phyloP scores from a whole-genome alignment of 768 basidiomycete genomes.

The Auriscalpium orientale region DNA sequence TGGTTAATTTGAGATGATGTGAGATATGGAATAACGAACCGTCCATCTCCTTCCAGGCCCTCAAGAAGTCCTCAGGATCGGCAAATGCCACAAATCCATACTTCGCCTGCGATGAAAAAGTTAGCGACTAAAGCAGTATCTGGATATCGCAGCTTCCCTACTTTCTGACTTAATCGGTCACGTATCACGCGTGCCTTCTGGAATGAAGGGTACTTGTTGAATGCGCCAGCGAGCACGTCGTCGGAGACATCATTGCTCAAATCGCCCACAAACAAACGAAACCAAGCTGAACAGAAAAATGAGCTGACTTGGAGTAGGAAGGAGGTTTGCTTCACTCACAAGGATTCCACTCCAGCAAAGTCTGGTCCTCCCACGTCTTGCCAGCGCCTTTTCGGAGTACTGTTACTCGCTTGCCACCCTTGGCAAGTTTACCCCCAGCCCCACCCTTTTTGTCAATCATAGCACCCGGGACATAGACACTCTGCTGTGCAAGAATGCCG shows the following conservation, averaged over 20 bases:
- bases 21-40: slow-evolving; percentile 42
- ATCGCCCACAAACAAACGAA: slow-evolving; percentile 95
- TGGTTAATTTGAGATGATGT: background rate
- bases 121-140: background rate
- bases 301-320: background rate
- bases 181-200: slow-evolving; percentile 93
- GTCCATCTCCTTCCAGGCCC: slow-evolving; percentile 99
- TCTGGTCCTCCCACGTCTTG: slow-evolving; percentile 98
- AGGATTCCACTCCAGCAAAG: slow-evolving; percentile 94
- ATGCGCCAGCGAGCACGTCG: slow-evolving; percentile 87
- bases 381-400: slow-evolving; percentile 94
- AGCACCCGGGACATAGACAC: slow-evolving; percentile 87
- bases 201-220: slow-evolving; percentile 89
- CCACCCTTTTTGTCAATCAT: slow-evolving; percentile 86
- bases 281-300: slow-evolving; percentile 64
- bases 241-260: slow-evolving; percentile 98
- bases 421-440: slow-evolving; percentile 77
- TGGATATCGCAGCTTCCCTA: slow-evolving; percentile 21
- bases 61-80: slow-evolving; percentile 96
- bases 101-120: slow-evolving; percentile 56
- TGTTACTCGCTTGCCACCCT: slow-evolving; percentile 87
- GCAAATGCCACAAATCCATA: slow-evolving; percentile 97
- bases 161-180: slow-evolving; percentile 91
- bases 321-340: slow-evolving; percentile 43
- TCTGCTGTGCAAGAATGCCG: slow-evolving; percentile 83